Evolutionary conservation across 2,329 filamentous ascomycete genomes (phyloP).

Genomic region (Lasiodiplodia sp.): DNA sequence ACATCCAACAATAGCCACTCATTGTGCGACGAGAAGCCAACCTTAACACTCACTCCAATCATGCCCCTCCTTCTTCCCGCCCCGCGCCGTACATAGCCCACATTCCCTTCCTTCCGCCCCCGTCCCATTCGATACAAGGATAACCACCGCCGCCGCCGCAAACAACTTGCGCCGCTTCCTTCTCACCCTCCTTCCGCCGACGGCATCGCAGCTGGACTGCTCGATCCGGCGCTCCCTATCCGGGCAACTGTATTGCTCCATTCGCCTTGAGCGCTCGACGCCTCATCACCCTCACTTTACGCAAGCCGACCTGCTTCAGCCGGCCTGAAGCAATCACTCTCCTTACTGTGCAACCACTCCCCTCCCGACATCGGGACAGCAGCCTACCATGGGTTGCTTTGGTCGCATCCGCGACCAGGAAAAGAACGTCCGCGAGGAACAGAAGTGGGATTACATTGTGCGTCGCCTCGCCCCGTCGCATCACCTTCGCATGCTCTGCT

Average conservation of each 20-base stretch:
- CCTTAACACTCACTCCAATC: conserved; percentile 10
- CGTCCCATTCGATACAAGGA: conserved; percentile 20
- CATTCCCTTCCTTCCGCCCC: conserved; percentile 18
- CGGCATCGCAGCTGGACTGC: conserved; percentile 28
- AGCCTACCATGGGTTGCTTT: conserved; percentile 29
- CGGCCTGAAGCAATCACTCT: conserved; percentile 21
- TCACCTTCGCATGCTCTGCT: conserved; percentile 32
- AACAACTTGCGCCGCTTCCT: conserved; percentile 3
- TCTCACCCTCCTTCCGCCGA: conserved; percentile 16
- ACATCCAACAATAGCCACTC: conserved; percentile 31
- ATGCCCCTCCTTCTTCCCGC: conserved; percentile 27
- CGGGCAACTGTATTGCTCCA: background rate
- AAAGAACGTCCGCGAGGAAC: conserved; percentile 53
- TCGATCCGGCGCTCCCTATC: conserved; percentile 5
- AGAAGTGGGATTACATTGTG: conserved; percentile 91
- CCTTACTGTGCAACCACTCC: background rate
- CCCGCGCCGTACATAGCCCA: conserved; percentile 21
- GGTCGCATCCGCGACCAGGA: conserved; percentile 41
- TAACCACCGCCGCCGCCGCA: background rate
- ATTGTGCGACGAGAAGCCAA: conserved; percentile 22
- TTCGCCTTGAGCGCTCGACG: conserved; percentile 21
- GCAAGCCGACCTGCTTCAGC: conserved; percentile 20
- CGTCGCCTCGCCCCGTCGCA: conserved; percentile 42
- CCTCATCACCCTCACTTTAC: background rate
- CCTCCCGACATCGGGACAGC: conserved; percentile 2